These are phyloP conservation scores for Candida ficus DNA, from an alignment of 805 yeast species.

Conservation along the genomic window DNA sequence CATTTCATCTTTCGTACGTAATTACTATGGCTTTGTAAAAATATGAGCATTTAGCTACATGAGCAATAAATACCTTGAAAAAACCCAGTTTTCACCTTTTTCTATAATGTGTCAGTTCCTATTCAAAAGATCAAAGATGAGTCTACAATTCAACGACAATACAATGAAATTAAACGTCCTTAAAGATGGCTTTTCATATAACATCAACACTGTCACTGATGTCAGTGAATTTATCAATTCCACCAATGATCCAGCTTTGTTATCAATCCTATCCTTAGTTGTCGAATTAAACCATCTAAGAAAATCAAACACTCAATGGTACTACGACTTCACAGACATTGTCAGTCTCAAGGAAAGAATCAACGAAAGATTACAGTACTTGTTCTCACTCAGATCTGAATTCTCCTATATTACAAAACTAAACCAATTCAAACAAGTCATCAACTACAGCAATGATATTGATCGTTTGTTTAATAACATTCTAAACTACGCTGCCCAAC, in stretches of 20 bases:
- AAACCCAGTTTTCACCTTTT: not conserved
- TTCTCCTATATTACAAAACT: not conserved
- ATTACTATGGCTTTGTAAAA: too few species aligned
- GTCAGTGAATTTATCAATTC: not conserved
- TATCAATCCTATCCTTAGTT: not conserved
- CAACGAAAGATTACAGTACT: not conserved
- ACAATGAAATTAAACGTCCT: not conserved
- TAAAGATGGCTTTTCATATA: not conserved
- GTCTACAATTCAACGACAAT: not conserved
- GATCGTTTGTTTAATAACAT: not conserved
- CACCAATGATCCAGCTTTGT: not conserved
- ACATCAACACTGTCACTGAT: not conserved
- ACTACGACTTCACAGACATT: conserved; percentile 1
- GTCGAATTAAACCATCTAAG: conserved; percentile 1
- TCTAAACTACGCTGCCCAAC: not conserved
- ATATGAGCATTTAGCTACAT: too few species aligned
- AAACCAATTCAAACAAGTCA: not conserved
- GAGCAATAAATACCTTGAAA: too few species aligned
- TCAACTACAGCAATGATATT: not conserved
- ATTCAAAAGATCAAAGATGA: not conserved
- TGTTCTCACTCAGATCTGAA: not conserved
- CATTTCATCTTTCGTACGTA: too few species aligned
- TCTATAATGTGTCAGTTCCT: conserved; percentile 3
- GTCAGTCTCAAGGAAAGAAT: not conserved
- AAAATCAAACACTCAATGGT: conserved; percentile 5